A percentile compares a stretch with the other conserved stretches of the same genome.
phyloP scores from a whole-genome alignment of 768 basidiomycete species.

The Paxillus ammoniavirescens region DNA sequence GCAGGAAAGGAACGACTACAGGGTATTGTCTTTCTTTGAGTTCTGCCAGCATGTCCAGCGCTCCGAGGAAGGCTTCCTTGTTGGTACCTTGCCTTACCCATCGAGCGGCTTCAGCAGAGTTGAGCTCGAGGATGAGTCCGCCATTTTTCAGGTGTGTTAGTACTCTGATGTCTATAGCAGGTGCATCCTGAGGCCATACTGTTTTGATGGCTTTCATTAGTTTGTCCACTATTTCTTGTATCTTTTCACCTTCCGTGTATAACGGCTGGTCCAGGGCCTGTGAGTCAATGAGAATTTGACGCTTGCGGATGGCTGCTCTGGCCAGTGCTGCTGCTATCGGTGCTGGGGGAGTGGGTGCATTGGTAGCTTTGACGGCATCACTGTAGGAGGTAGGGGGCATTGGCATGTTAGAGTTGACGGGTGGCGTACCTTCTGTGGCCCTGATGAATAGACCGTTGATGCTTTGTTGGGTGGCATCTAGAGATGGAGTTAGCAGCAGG shows the following conservation, averaged over 20 bases:
- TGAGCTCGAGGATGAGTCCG: background rate
- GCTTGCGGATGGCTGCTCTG: background rate
- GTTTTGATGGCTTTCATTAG: background rate
- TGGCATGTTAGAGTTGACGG: background rate
- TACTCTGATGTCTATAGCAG: background rate
- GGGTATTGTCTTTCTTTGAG: background rate
- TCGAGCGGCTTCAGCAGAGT: rapidly evolving
- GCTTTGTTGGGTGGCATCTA: background rate
- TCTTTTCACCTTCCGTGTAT: background rate
- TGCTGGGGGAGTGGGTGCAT: no score
- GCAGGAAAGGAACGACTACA: background rate
- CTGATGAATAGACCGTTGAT: background rate
- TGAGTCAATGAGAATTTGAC: background rate
- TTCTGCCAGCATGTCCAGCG: background rate
- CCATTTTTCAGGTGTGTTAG: background rate
- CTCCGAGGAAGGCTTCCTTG: background rate
- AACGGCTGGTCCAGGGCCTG: background rate
- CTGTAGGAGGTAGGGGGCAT: background rate
- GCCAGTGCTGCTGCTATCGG: background rate
- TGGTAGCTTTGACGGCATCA: background rate
- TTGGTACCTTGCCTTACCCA: background rate
- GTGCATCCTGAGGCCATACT: no score
- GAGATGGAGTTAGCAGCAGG: background rate
- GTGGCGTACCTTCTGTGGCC: background rate
- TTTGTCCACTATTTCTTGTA: no score